Percentiles rank a stretch among this genome's conserved stretches.
Evolutionary conservation across 2,329 filamentous ascomycete species (phyloP).

Genomic region (Penicillium sp.): DNA sequence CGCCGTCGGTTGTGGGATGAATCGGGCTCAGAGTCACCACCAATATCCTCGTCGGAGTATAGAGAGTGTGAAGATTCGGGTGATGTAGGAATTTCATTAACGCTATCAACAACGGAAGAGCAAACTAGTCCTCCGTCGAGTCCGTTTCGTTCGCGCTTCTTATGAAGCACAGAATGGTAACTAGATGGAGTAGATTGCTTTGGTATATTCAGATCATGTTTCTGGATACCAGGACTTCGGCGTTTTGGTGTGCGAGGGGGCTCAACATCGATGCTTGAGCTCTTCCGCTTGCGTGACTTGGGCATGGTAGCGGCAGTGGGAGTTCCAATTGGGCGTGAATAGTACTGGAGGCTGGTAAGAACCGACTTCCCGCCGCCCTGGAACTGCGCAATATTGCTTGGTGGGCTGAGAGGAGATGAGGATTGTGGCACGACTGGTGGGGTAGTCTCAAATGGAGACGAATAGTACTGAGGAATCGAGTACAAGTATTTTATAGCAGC

Average conservation of each 20-base stretch:
- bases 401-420: not conserved
- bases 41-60: not conserved
- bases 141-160: not conserved
- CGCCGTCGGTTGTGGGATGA: not conserved
- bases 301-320: not conserved
- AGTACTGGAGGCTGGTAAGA: not conserved
- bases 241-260: not conserved
- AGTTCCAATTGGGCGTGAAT: not conserved
- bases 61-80: not conserved
- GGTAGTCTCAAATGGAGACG: not conserved
- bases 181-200: not conserved
- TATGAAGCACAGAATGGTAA: not conserved
- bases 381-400: not conserved
- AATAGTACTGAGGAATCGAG: not conserved
- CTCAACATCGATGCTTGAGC: not conserved
- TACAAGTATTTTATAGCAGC: not conserved
- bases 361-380: not conserved
- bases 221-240: not conserved
- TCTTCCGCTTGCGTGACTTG: not conserved
- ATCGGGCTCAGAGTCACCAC: not conserved
- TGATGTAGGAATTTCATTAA: not conserved
- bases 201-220: not conserved
- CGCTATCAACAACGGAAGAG: not conserved
- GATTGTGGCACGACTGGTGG: not conserved
- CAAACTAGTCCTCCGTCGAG: not conserved